Conservation (phyloP, 768 basidiomycete genomes). For the Pholiota molesta region DNA sequence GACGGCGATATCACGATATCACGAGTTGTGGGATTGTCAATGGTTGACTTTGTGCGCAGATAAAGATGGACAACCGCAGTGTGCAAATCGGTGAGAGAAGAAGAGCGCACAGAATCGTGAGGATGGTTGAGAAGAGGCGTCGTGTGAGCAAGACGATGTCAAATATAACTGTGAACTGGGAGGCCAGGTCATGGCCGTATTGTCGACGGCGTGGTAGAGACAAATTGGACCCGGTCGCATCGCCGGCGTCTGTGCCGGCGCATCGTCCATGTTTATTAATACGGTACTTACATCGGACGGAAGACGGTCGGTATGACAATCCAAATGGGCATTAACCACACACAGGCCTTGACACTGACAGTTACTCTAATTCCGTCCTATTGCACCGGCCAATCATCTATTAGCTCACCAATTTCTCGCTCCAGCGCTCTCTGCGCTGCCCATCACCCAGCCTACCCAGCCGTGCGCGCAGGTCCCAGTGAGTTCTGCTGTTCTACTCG, state of each 20-base stretch:
- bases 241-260: not conserved
- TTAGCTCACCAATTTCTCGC: not conserved
- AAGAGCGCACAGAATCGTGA: no score
- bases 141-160: not conserved
- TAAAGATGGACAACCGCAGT: no score
- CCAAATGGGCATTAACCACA: conserved; percentile 17
- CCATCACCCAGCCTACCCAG: not conserved
- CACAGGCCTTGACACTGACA: not conserved
- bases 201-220: conserved; percentile 13
- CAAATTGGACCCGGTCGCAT: not conserved
- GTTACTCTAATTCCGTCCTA: conserved; percentile 7
- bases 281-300: conserved; percentile 10
- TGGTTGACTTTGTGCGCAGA: no score
- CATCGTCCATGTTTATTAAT: no score
- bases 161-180: not conserved
- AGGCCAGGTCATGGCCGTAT: not conserved
- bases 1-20: not conserved
- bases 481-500: not conserved
- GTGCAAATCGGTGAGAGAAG: no score
- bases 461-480: not conserved
- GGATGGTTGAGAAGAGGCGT: no score
- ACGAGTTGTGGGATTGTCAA: not conserved
- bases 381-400: not conserved
- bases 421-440: not conserved
- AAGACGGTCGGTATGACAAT: conserved; percentile 31